Evolutionary conservation across 768 basidiomycete species (phyloP), one percentile per base, ranked within the genome.

Genomic region (Mycena capillaripes): DNA sequence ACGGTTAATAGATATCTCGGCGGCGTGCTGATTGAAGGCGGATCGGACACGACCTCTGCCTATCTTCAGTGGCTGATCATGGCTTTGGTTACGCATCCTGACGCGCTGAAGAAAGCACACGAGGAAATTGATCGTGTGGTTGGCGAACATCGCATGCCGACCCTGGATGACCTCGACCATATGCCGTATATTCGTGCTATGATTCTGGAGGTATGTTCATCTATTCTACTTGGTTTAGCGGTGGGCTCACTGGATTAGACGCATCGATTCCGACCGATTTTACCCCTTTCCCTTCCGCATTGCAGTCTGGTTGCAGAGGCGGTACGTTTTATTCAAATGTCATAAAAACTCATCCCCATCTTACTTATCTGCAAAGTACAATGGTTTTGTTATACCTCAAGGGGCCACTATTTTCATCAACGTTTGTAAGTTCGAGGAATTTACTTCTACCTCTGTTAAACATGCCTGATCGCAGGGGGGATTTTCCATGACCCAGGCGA

Each of bases 121-220:
- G 75, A 73, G 11, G 80, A 82, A 64, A 68, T 82, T 2, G 79
- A 82, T 60, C 69, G 74, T 3, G 76, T 80, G 11, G 69, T 80
- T 40, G 78, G 81, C 16, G n/a, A 46, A 8, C 71, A 78, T 25
- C 71, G 79, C 2, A 55, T 80, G 48, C 77, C 79, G 1, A 75
- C 59, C 1, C 50, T 76, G 46, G 70, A 75, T 1, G 79, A 80
- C 38, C 52, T 74, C 11, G 48, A 66, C 2, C 60, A 75, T 8
- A 72, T 81, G 44, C 80, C 80, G 0, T 81, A 81, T 60, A 66
- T 77, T 30, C 71, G 77, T 7, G 80, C 79, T 1, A 42, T 78
- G 21, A 74, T 74, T 61, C 40, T 69, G 42, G 79, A 80, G 62
- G 74, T 79, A 48, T 7, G 60, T 69, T 38, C 38, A 38, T 55